These are phyloP conservation scores for Ceratocystis alfenasii DNA, from an alignment of 2,329 filamentous ascomycete genomes.

Conservation along the genomic window DNA sequence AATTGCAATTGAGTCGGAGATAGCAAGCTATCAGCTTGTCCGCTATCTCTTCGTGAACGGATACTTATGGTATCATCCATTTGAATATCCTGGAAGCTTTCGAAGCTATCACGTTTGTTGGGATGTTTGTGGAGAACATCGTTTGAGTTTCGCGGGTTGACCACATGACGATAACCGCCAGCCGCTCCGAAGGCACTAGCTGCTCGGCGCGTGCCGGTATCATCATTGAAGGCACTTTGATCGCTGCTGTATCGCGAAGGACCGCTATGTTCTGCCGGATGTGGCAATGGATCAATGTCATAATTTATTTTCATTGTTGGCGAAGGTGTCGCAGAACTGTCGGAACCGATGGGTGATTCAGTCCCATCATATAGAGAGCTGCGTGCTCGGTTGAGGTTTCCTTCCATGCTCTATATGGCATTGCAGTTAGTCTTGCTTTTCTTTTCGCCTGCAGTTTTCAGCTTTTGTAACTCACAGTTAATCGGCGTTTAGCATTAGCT, in stretches of 20 bases:
- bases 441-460: too few relatives aligned
- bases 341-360: constrained; percentile 31
- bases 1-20: constrained; percentile 37
- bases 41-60: constrained; percentile 22
- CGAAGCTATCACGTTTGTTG: constrained; percentile 27
- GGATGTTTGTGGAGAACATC: constrained; percentile 6
- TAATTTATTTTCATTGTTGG: constrained; percentile 34
- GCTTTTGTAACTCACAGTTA: constrained; percentile 53
- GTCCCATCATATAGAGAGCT: constrained; percentile 46
- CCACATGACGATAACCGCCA: constrained; percentile 43
- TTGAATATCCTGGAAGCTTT: constrained; percentile 40
- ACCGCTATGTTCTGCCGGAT: constrained; percentile 26
- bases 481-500: constrained; percentile 77
- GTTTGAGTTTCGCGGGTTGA: constrained; percentile 19
- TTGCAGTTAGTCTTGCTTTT: constrained; percentile 24
- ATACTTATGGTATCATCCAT: constrained; percentile 35
- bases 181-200: constrained; percentile 52
- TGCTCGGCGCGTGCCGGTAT: constrained; percentile 37
- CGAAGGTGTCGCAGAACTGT: constrained; percentile 40
- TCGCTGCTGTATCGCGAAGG: constrained; percentile 54
- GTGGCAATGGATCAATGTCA: constrained; percentile 26
- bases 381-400: constrained; percentile 69
- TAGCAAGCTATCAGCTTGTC: constrained; percentile 27
- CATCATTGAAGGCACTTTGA: constrained; percentile 31
- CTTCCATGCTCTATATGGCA: constrained; percentile 68